Evolutionary conservation across 306 rosid genomes (phyloP).

Genomic region (Echinosophora koreensis): DNA sequence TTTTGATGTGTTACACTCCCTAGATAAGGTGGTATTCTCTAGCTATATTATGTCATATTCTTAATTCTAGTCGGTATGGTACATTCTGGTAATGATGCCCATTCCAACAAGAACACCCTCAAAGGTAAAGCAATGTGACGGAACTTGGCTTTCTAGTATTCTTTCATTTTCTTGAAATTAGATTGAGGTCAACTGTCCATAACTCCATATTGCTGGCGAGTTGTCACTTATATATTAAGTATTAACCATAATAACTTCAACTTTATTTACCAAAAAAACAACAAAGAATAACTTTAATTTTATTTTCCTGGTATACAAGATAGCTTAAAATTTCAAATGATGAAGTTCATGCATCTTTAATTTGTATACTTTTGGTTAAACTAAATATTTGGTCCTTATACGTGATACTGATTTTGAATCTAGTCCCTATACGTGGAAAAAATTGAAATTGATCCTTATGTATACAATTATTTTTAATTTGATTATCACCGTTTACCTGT

Average conservation of each 20-base stretch:
- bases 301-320: background rate
- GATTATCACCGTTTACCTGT: too few species aligned
- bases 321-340: background rate
- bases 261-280: too few species aligned
- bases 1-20: too few species aligned
- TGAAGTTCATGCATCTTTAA: background rate
- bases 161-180: slow-evolving; percentile 1
- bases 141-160: background rate
- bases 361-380: too few species aligned
- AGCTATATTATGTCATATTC: background rate
- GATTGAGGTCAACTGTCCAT: background rate
- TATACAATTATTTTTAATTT: too few species aligned
- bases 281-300: too few species aligned
- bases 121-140: background rate
- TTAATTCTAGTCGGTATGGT: background rate
- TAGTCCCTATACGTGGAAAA: too few species aligned
- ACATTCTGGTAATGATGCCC: background rate
- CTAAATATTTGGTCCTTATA: too few species aligned
- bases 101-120: slow-evolving; percentile 28
- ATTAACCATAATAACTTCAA: background rate
- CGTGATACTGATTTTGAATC: too few species aligned
- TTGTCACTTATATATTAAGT: background rate
- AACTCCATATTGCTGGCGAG: background rate
- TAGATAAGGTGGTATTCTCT: background rate
- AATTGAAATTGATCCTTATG: too few species aligned